Conservation (phyloP, 331 rosid species). For the Malus hybrid region DNA sequence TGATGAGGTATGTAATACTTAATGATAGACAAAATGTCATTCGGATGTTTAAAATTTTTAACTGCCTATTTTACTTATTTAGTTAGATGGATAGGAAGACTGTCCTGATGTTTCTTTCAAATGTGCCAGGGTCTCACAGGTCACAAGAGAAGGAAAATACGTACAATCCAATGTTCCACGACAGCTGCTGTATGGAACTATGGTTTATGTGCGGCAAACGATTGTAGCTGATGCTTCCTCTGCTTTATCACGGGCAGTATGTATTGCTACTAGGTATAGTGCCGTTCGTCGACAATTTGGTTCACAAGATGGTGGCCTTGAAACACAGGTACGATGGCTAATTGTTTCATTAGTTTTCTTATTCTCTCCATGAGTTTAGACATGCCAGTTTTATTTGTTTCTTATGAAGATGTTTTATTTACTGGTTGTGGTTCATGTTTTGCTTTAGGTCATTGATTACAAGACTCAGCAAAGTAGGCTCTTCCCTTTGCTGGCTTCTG, state of each 20-base stretch:
- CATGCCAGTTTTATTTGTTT: not conserved
- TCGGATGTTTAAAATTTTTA: not conserved
- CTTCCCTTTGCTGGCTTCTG: conserved; percentile 96
- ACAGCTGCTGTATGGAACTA: conserved; percentile 88
- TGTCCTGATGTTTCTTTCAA: conserved; percentile 19
- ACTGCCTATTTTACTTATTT: not conserved
- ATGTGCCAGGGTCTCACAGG: conserved; percentile 74
- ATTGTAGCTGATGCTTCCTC: conserved; percentile 83
- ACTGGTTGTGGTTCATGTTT: conserved; percentile 11
- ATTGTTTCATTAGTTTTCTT: not conserved
- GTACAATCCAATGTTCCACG: conserved; percentile 77
- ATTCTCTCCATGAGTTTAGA: not conserved
- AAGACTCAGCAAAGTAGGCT: conserved; percentile 97
- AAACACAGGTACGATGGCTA: conserved; percentile 64
- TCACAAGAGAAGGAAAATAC: conserved; percentile 86
- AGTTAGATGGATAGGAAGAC: not conserved
- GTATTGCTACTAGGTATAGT: conserved; percentile 97
- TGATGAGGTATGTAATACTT: conserved; percentile 65
- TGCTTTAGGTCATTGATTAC: conserved; percentile 79
- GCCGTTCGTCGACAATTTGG: conserved; percentile 98
- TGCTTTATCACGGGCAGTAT: conserved; percentile 91
- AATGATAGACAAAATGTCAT: not conserved
- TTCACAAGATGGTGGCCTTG: conserved; percentile 55
- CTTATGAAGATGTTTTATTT: not conserved
- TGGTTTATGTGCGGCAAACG: conserved; percentile 80